These are phyloP conservation scores for Acarospora socialis DNA, from an alignment of 2,329 filamentous ascomycete genomes.

Conservation along the genomic window DNA sequence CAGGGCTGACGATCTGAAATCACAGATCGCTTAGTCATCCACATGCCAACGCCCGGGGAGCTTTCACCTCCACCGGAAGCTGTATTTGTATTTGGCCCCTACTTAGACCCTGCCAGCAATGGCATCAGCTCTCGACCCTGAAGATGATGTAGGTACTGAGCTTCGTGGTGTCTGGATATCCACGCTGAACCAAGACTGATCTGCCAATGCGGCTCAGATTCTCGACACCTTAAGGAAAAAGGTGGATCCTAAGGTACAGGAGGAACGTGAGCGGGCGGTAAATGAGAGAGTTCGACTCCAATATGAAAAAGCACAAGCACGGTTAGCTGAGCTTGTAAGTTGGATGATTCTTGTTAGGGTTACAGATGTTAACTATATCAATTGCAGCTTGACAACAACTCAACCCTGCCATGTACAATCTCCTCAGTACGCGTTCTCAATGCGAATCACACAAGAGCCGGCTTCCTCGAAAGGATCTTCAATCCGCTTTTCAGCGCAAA, in stretches of 20 bases:
- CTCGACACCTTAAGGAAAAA: conserved; percentile 43
- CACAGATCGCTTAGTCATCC: no score
- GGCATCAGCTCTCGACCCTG: conserved; percentile 28
- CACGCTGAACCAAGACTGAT: background rate
- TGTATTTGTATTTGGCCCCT: background rate
- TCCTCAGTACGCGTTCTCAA: conserved; percentile 73
- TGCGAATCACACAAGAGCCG: conserved; percentile 65
- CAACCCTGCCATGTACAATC: conserved; percentile 74
- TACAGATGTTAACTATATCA: conserved; percentile 1
- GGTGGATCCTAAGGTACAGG: conserved; percentile 43
- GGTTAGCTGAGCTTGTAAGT: conserved; percentile 50
- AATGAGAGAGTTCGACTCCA: conserved; percentile 38
- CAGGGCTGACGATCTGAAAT: no score
- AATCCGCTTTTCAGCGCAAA: conserved; percentile 59
- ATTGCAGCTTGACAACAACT: conserved; percentile 67
- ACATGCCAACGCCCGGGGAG: conserved; percentile 1
- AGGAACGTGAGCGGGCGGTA: conserved; percentile 44
- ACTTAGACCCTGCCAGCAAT: conserved; percentile 25
- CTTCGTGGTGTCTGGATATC: background rate
- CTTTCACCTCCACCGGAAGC: no score
- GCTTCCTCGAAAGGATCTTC: conserved; percentile 72
- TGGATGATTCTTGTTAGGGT: conserved; percentile 5
- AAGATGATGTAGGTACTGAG: conserved; percentile 26
- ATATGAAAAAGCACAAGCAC: background rate
- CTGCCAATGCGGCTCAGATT: no score